Evolutionary conservation across 139 green algal genomes (phyloP), one percentile per base, ranked within the genome.

Genomic region (Chlorella ohadii): DNA sequence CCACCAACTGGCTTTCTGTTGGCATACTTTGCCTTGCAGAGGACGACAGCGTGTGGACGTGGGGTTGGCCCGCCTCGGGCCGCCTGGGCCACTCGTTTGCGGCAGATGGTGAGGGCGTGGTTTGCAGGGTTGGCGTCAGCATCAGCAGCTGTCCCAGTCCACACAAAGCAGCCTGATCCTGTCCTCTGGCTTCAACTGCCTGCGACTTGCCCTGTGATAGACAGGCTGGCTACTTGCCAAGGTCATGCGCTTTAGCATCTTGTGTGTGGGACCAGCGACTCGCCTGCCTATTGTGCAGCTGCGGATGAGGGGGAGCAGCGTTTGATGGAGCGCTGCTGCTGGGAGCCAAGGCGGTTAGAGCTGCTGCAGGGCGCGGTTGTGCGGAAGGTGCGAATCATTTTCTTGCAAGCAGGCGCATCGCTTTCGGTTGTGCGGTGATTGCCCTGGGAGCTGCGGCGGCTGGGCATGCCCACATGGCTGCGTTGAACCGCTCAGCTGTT

Each of bases 61-160:
- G 88, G 88, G 88, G 88, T 0, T 91, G 78, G 41, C 80, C 88
- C 4, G 76, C 73, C n/a, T 36, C 47, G 27, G 81, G 86, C 16
- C 59, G 85, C 0, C 85, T 91, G 36, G 88, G 85, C 13, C 86
- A 91, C 79, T 81, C 81, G n/a, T 85, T 87, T 78, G 81, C 87
- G 2, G 9, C 70, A 4, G 59, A 38, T 25, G 64, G 63, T 47
- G n/a, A 51, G 68, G 4, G 20, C n/a, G 9, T 9, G 38, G 68
- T 23, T 3, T 20, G 63, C 63, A 22, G 15, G 25, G 25, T 25
- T 34, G 25, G 27, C 20, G 20, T 34, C n/a, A n/a, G n/a, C n/a
- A n/a, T n/a, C n/a, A n/a, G n/a, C n/a, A n/a, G n/a, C n/a, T n/a
- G n/a, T n/a, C n/a, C n/a, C n/a, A n/a, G n/a, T n/a, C n/a, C n/a